Evolutionary conservation across 1,284 basidiomycete species (phyloP), one percentile per base, ranked within the genome.

Genomic region (Ceratobasidium sp.): DNA sequence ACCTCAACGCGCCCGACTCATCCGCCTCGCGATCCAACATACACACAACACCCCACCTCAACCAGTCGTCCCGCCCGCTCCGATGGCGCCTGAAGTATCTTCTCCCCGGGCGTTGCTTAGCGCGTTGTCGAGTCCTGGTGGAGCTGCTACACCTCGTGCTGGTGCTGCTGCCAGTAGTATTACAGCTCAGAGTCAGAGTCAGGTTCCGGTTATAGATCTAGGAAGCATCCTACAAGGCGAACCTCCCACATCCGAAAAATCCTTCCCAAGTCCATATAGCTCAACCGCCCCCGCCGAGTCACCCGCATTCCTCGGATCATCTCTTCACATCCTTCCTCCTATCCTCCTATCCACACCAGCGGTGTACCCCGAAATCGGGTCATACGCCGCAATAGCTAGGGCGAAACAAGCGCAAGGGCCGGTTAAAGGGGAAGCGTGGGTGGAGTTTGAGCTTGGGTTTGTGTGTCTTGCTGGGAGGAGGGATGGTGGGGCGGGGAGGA

Each of bases 21-120:
- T 93, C 23, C 85, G 84, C 12, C 84, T 94, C 28, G 91, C 88
- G 12, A 86, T 94, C 4, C 94, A 95, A 81, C 92, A 93, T 81
- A 84, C 92, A 13, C 78, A 71, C 55, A 76, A 49, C 51, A 66
- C 56, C 9, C 72, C 70, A 15, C 77, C 68, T 15, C 56, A 18
- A n/a, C 68, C 87, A 88, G 58, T 86, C 87, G 15, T 55, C n/a
- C 44, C 70, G 13, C 20, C 66, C 7, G 42, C 33, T 66, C 72
- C 75, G 23, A 69, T 76, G 71, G 73, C 61, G 56, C 69, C 70
- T 61, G 40, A 77, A 51, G 49, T 69, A 44, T 23, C 86, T 85
- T 55, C 86, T 84, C 3, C 80, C 83, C 6, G 81, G 81, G 3
- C 67, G 80, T 49, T 79, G 28, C 61, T 73, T 13, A 76, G 81